Evolutionary conservation across 2,329 filamentous ascomycete genomes (phyloP).

Genomic region (Colletotrichum acutatum): DNA sequence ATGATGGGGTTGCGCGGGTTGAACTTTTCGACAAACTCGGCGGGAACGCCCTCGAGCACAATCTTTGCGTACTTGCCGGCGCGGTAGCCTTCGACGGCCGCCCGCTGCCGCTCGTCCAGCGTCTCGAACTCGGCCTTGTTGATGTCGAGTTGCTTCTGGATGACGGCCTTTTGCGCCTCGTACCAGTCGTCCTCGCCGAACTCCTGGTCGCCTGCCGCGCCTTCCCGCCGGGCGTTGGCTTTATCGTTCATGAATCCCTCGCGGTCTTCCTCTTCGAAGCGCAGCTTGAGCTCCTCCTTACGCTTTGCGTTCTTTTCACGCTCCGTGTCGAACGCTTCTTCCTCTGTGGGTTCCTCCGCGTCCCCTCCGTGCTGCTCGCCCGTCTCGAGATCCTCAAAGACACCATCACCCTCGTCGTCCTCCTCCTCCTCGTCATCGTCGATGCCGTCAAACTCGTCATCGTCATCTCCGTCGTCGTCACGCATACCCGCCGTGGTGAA

Average conservation of each 20-base stretch:
- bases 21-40: conserved; percentile 89
- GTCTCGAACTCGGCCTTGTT: conserved; percentile 93
- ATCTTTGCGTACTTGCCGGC: conserved; percentile 95
- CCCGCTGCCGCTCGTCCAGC: conserved; percentile 85
- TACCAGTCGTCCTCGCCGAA: conserved; percentile 99
- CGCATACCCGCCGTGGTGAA: conserved; percentile 77
- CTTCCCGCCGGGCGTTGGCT: conserved; percentile 77
- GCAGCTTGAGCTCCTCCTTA: conserved; percentile 93
- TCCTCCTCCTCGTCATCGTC: conserved; percentile 62
- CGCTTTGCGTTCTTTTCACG: conserved; percentile 89
- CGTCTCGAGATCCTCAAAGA: conserved; percentile 78
- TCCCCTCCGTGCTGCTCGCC: conserved; percentile 67
- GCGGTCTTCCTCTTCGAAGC: conserved; percentile 98
- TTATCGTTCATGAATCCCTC: conserved; percentile 95
- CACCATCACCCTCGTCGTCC: conserved; percentile 62
- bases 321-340: conserved; percentile 81
- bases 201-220: conserved; percentile 70
- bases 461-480: conserved; percentile 60
- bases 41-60: conserved; percentile 87
- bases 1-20: conserved; percentile 85
- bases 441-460: conserved; percentile 60
- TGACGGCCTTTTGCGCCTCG: conserved; percentile 91
- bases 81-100: conserved; percentile 87
- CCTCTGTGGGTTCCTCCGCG: conserved; percentile 50
- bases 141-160: conserved; percentile 96